These are phyloP conservation scores for Myriosclerotinia scirpicola DNA, from an alignment of 2,329 filamentous ascomycete genomes.

Conservation along the genomic window DNA sequence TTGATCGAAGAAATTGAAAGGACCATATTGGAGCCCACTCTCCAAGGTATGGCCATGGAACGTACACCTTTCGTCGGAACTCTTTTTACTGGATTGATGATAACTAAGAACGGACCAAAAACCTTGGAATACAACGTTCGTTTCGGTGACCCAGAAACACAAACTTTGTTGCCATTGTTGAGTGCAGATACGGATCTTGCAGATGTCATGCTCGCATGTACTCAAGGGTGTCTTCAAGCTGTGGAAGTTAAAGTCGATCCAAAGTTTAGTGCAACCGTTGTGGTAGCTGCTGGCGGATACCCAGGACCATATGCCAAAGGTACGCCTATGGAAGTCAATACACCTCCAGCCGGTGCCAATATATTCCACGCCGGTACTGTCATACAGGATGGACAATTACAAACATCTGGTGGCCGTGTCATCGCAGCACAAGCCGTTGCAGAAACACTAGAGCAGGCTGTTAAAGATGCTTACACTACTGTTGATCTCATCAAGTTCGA, in stretches of 20 bases:
- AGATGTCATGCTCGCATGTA: conserved; percentile 83
- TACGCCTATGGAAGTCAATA: conserved; percentile 54
- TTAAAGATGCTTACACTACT: conserved; percentile 83
- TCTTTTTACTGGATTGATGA: conserved; percentile 90
- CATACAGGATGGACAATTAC: conserved; percentile 61
- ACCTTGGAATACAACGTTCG: conserved; percentile 91
- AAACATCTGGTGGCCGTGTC: conserved; percentile 83
- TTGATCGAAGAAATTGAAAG: conserved; percentile 77
- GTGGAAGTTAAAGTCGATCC: conserved; percentile 66
- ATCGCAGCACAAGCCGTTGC: conserved; percentile 87
- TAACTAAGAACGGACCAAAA: conserved; percentile 77
- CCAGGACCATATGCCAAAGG: conserved; percentile 84
- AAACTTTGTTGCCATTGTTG: conserved; percentile 79
- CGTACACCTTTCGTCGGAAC: conserved; percentile 71
- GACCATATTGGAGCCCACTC: conserved; percentile 83
- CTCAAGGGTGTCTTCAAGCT: conserved; percentile 69
- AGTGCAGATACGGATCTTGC: conserved; percentile 79
- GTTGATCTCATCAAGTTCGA: conserved; percentile 74
- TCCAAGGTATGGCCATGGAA: conserved; percentile 84
- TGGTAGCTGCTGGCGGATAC: conserved; percentile 91
- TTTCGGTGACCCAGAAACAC: conserved; percentile 89
- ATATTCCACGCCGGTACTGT: conserved; percentile 94
- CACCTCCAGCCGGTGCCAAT: conserved; percentile 55
- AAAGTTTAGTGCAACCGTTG: conserved; percentile 82
- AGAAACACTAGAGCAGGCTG: conserved; percentile 74